Conservation (phyloP, 2,329 filamentous ascomycete genomes). For the Zymoseptoria passerinii region DNA sequence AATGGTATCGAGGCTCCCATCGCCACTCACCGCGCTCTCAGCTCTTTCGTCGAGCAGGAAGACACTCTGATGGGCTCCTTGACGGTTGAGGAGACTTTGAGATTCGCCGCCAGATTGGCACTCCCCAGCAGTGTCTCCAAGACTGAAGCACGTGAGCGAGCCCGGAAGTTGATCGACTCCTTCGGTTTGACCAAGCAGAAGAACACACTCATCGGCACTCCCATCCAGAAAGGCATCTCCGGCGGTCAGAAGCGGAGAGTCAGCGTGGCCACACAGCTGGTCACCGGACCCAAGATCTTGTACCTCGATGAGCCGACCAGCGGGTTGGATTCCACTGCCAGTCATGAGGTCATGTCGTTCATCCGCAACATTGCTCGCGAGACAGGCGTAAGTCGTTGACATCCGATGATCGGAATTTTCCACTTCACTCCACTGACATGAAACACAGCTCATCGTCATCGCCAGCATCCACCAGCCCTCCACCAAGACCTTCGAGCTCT, state of each 20-base stretch:
- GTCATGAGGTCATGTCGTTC: constrained; percentile 64
- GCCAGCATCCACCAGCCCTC: constrained; percentile 78
- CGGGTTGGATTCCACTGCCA: constrained; percentile 68
- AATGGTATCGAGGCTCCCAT: constrained; percentile 45
- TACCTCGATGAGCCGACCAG: constrained; percentile 78
- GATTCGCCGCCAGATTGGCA: constrained; percentile 63
- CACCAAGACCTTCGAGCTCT: constrained; percentile 64
- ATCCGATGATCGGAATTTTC: background rate
- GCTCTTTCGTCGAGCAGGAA: constrained; percentile 75
- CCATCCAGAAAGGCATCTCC: constrained; percentile 69
- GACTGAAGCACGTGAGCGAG: constrained; percentile 49
- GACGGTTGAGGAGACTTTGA: constrained; percentile 67
- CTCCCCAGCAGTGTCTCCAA: constrained; percentile 43
- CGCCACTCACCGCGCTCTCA: constrained; percentile 43
- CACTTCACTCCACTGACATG: background rate
- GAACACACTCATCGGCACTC: constrained; percentile 65
- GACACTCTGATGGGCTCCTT: constrained; percentile 71
- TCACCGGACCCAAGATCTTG: constrained; percentile 67
- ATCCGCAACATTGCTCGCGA: constrained; percentile 54
- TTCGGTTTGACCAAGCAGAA: constrained; percentile 64
- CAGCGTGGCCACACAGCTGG: constrained; percentile 68
- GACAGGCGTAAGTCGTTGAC: constrained; percentile 47
- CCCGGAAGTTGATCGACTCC: constrained; percentile 54
- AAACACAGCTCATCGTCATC: constrained; percentile 57
- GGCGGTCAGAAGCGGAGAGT: constrained; percentile 74